These are phyloP conservation scores for Colletotrichum tanaceti DNA, from an alignment of 2,329 filamentous ascomycete species.

Conservation along the genomic window DNA sequence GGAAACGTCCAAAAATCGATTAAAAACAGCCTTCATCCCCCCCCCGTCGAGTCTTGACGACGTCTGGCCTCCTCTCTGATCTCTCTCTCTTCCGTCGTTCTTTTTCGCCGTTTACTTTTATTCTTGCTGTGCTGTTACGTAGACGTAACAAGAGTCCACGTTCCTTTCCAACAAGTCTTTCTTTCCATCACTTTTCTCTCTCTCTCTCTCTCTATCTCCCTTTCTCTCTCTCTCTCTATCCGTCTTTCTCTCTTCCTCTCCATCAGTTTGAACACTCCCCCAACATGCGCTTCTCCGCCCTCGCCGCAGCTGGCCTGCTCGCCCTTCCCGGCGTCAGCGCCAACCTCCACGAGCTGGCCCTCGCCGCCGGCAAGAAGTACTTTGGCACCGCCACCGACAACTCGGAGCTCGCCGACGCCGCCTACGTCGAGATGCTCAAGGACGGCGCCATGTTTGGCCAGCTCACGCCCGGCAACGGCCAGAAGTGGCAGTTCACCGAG, in stretches of 20 bases:
- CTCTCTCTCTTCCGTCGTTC: conserved; percentile 16
- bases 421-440: conserved; percentile 66
- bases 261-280: background rate
- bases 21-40: conserved; percentile 18
- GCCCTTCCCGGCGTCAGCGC: conserved; percentile 39
- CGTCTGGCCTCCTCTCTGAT: background rate
- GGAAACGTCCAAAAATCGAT: conserved; percentile 7
- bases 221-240: background rate
- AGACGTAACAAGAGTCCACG: conserved; percentile 2
- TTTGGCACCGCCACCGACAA: conserved; percentile 76
- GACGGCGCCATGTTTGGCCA: conserved; percentile 73
- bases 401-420: conserved; percentile 57
- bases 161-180: conserved; percentile 4
- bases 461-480: conserved; percentile 72
- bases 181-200: too few relatives aligned
- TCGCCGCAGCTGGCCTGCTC: conserved; percentile 38
- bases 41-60: background rate
- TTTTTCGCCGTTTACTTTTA: conserved; percentile 21
- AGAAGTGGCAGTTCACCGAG: conserved; percentile 74
- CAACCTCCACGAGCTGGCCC: conserved; percentile 52
- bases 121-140: conserved; percentile 26
- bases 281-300: conserved; percentile 34
- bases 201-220: too few relatives aligned
- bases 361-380: conserved; percentile 57
- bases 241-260: conserved; percentile 28